Conservation (phyloP, 2,329 filamentous ascomycete species). For the Monilinia polystroma region DNA sequence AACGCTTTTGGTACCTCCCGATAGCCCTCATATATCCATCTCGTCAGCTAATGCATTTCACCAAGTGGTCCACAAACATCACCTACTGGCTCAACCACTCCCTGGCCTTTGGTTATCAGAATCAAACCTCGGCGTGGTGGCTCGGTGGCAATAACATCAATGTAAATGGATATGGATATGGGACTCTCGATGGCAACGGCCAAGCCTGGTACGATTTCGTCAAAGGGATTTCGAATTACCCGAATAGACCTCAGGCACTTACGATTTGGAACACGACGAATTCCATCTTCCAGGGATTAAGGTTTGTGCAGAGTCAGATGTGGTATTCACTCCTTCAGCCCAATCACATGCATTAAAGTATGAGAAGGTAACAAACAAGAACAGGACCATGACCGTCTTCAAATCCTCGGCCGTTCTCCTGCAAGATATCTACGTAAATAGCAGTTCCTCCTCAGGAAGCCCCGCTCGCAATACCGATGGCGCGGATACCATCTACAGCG, state of each 20-base stretch:
- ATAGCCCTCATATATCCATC: conserved; percentile 42
- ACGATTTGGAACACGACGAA: conserved; percentile 50
- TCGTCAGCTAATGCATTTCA: conserved; percentile 23
- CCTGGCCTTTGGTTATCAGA: conserved; percentile 50
- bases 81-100: conserved; percentile 21
- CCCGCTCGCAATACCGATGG: conserved; percentile 48
- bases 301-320: conserved; percentile 59
- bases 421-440: conserved; percentile 55
- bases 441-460: conserved; percentile 33
- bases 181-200: conserved; percentile 59
- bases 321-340: conserved; percentile 42
- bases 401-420: conserved; percentile 48
- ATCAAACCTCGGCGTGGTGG: conserved; percentile 55
- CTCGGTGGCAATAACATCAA: conserved; percentile 54
- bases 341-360: neutral
- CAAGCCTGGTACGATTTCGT: conserved; percentile 59
- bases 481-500: conserved; percentile 52
- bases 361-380: neutral
- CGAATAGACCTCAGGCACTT: conserved; percentile 52
- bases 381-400: conserved; percentile 43
- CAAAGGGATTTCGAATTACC: conserved; percentile 46
- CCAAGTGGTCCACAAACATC: conserved; percentile 20
- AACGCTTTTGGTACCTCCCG: conserved; percentile 43
- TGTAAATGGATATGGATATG: conserved; percentile 51
- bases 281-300: conserved; percentile 48